Evolutionary conservation across 352 stramenopile species (phyloP).

Genomic region (Nothophytophthora sp.): DNA sequence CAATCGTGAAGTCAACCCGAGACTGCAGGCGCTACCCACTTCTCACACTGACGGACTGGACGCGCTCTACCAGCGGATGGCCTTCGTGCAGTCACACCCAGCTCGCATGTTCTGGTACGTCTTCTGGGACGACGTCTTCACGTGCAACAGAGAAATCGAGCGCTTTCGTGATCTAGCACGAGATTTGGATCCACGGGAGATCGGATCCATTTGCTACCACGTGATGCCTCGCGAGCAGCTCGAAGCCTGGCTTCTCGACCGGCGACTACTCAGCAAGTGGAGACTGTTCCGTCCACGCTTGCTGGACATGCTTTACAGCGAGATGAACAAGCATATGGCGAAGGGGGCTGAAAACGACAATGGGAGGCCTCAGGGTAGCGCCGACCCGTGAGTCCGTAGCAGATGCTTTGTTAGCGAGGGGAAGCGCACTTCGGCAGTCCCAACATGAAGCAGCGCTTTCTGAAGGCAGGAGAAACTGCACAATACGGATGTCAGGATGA

Average conservation of each 20-base stretch:
- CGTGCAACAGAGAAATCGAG: conserved; percentile 35
- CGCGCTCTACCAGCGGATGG: conserved; percentile 14
- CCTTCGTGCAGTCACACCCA: conserved; percentile 31
- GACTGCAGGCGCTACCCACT: conserved; percentile 5
- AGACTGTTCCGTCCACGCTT: no score
- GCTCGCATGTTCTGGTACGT: conserved; percentile 41
- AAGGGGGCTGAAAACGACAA: no score
- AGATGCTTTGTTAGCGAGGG: no score
- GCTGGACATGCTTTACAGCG: no score
- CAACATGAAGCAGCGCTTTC: no score
- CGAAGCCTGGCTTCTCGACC: conserved; percentile 12
- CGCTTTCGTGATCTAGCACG: conserved; percentile 3
- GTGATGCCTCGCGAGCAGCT: conserved; percentile 28
- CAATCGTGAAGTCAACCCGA: conserved; percentile 7
- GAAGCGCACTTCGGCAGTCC: no score
- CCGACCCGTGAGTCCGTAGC: no score
- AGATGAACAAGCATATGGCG: no score
- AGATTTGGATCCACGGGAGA: conserved; percentile 13
- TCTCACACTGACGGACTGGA: conserved; percentile 4
- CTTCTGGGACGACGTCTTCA: conserved; percentile 51
- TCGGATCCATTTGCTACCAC: conserved; percentile 34
- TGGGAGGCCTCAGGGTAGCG: no score
- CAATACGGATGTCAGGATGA: no score
- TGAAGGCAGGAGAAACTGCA: no score
- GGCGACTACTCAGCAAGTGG: conserved; percentile 4